phyloP scores from a whole-genome alignment of 2,329 filamentous ascomycete genomes.

The Epichloe brachyelytri region DNA sequence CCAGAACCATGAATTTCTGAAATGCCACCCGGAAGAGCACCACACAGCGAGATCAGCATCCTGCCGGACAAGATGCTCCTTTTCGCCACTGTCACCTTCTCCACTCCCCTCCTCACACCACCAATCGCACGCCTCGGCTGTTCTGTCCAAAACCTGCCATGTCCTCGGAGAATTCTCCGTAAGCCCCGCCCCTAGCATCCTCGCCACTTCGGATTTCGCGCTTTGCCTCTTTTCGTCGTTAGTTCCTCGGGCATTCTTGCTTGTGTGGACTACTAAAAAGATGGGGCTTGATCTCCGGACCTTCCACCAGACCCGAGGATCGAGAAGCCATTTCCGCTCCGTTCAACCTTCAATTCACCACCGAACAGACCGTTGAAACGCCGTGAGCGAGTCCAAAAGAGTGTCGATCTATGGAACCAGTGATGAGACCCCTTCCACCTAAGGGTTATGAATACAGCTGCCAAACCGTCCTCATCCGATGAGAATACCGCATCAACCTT shows the following conservation, averaged over 20 bases:
- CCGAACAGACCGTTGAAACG: conserved; percentile 5
- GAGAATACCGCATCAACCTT: background rate
- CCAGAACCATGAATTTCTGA: background rate
- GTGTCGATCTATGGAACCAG: background rate
- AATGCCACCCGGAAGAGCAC: background rate
- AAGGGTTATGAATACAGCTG: conserved; percentile 4
- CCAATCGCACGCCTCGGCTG: background rate
- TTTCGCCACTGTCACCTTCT: background rate
- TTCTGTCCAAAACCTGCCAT: background rate
- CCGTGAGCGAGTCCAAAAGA: conserved; percentile 2
- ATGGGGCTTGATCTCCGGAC: conserved; percentile 8
- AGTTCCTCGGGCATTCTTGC: background rate
- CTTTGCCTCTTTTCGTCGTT: background rate
- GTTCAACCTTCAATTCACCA: conserved; percentile 7
- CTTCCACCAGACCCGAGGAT: conserved; percentile 6
- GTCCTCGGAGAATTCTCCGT: too few species aligned
- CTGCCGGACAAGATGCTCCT: conserved; percentile 1
- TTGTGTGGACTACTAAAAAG: background rate
- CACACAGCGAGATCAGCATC: background rate
- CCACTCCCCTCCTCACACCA: background rate
- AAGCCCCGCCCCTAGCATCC: too few species aligned
- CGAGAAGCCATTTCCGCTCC: conserved; percentile 6
- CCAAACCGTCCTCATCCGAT: background rate
- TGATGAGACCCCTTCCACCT: background rate
- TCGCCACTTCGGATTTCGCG: background rate